phyloP scores from a whole-genome alignment of 345 rosid genomes.

The Camelina neglecta region DNA sequence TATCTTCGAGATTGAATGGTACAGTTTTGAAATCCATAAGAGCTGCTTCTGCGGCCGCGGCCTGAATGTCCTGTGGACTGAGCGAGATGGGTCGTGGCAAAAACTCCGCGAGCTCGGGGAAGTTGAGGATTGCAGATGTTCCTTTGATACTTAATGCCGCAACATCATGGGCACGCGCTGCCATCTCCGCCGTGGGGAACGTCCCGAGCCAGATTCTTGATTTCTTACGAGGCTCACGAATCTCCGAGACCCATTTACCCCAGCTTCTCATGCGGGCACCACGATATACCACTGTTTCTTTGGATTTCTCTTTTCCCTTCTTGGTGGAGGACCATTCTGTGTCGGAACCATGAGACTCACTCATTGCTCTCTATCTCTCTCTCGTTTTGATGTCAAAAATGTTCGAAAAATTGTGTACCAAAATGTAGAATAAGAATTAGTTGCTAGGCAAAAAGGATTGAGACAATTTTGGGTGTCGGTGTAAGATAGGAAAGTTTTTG shows the following conservation, averaged over 20 bases:
- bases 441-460: background rate
- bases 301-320: background rate
- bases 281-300: constrained; percentile 46
- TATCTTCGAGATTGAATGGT: constrained; percentile 4
- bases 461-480: constrained; percentile 14
- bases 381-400: background rate
- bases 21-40: constrained; percentile 50
- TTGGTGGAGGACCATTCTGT: constrained; percentile 9
- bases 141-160: constrained; percentile 85
- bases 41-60: constrained; percentile 78
- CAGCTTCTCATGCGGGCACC: constrained; percentile 86
- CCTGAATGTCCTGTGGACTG: constrained; percentile 76
- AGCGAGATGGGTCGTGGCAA: constrained; percentile 73
- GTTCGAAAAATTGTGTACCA: background rate
- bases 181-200: constrained; percentile 86
- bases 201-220: constrained; percentile 93
- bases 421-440: constrained; percentile 1
- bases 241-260: constrained; percentile 96
- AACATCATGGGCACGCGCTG: constrained; percentile 87
- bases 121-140: constrained; percentile 72
- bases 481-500: background rate
- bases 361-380: constrained; percentile 4
- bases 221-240: constrained; percentile 81
- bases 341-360: constrained; percentile 3
- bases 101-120: constrained; percentile 65